Conservation (phyloP, 176 grass and related monocot genomes). For the Typha latifolia region DNA sequence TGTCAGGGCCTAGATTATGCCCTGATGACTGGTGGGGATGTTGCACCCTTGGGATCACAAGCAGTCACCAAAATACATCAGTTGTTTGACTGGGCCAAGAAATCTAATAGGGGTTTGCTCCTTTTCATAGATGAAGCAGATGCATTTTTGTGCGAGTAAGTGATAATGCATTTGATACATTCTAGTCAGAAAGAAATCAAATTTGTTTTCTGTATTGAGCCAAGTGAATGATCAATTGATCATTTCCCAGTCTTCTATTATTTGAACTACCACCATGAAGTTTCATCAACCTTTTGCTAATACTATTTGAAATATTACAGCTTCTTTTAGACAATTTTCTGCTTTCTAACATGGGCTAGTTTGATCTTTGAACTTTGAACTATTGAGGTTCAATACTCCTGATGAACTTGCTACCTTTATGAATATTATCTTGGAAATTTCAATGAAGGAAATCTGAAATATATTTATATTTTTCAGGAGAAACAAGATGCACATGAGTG, state of each 20-base stretch:
- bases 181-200: background rate
- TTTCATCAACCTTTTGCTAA: background rate
- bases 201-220: background rate
- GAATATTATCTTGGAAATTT: background rate
- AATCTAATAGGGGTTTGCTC: conserved; percentile 85
- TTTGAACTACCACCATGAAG: background rate
- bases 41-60: conserved; percentile 85
- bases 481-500: conserved; percentile 98
- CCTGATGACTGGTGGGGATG: conserved; percentile 98
- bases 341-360: background rate
- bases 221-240: background rate
- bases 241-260: background rate
- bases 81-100: conserved; percentile 97
- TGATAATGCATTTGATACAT: conserved; percentile 16
- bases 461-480: conserved; percentile 39
- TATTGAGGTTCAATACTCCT: too few relatives aligned
- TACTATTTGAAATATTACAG: background rate
- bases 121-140: conserved; percentile 97
- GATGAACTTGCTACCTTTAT: background rate
- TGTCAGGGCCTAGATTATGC: conserved; percentile 87
- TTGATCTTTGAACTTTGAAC: background rate
- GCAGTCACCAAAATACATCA: conserved; percentile 99
- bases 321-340: background rate
- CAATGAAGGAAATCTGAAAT: background rate
- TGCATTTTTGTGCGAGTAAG: conserved; percentile 99